These are phyloP conservation scores for Pelagophyceae sp. DNA, from an alignment of 352 stramenopile species.

Conservation along the genomic window DNA sequence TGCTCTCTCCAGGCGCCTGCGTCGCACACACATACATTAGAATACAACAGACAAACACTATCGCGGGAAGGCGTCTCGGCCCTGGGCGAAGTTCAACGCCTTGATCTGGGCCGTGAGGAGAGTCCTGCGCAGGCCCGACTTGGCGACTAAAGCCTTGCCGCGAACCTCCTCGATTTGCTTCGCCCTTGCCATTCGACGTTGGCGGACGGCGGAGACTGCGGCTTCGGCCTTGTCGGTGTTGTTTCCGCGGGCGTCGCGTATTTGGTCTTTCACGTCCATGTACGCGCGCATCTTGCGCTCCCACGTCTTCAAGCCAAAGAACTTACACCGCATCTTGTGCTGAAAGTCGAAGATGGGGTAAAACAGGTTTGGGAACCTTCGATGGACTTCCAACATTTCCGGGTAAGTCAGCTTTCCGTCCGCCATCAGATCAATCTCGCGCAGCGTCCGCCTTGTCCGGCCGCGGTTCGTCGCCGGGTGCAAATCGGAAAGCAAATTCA, in stretches of 20 bases:
- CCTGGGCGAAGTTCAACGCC: neutral
- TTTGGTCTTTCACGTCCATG: conserved; percentile 27
- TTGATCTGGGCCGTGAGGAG: neutral
- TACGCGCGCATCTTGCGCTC: conserved; percentile 30
- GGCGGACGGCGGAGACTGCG: conserved; percentile 19
- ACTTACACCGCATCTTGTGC: conserved; percentile 28
- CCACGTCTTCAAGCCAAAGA: conserved; percentile 29
- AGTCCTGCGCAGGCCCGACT: neutral
- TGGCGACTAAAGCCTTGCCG: neutral
- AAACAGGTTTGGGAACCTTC: conserved; percentile 34
- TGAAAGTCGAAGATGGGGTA: conserved; percentile 31
- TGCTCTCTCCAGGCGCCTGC: no score
- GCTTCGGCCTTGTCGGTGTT: conserved; percentile 25
- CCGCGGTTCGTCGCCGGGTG: conserved; percentile 19
- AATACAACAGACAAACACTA: no score
- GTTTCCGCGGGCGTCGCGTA: conserved; percentile 22
- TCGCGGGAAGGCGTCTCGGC: no score
- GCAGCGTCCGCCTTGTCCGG: conserved; percentile 23
- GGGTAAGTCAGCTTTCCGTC: conserved; percentile 22
- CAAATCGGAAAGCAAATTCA: conserved; percentile 19
- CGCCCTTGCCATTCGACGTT: conserved; percentile 5
- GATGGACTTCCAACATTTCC: conserved; percentile 24
- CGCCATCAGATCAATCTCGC: conserved; percentile 28
- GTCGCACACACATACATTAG: no score
- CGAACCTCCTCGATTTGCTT: conserved; percentile 19